Conservation (phyloP, 495 filamentous ascomycete genomes). For the Hyphodiscus hymeniophilus region DNA sequence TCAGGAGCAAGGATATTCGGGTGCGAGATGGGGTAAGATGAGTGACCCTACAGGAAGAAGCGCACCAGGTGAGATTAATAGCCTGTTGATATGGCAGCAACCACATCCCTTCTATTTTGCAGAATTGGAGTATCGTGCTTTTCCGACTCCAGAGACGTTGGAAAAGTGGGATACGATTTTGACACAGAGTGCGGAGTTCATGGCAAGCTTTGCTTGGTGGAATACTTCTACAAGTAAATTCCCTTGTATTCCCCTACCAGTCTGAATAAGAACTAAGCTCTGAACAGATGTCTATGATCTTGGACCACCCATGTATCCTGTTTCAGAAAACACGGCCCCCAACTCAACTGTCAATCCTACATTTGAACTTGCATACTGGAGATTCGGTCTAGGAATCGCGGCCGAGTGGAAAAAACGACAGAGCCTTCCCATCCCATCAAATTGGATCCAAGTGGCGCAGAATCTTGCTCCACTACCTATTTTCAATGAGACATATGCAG, state of each 20-base stretch:
- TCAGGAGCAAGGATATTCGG: conserved; percentile 38
- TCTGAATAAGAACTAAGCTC: background rate
- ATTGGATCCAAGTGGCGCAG: conserved; percentile 34
- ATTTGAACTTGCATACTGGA: conserved; percentile 46
- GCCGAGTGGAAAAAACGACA: conserved; percentile 32
- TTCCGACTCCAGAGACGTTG: conserved; percentile 29
- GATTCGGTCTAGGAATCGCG: conserved; percentile 39
- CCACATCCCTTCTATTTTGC: conserved; percentile 46
- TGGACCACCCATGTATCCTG: conserved; percentile 45
- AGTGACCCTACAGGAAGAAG: conserved; percentile 45
- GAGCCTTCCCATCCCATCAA: conserved; percentile 24
- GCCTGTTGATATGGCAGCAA: conserved; percentile 47
- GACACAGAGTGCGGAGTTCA: conserved; percentile 39
- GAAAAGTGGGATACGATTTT: conserved; percentile 38
- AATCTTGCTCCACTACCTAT: conserved; percentile 39
- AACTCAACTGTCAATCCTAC: conserved; percentile 42
- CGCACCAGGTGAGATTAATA: conserved; percentile 49
- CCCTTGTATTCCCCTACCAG: background rate
- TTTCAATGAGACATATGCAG: conserved; percentile 33
- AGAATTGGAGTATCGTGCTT: conserved; percentile 39
- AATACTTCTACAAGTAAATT: conserved; percentile 30
- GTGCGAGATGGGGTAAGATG: conserved; percentile 52
- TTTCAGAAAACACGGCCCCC: conserved; percentile 41
- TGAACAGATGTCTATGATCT: conserved; percentile 32
- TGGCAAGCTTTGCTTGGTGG: conserved; percentile 40